A percentile compares a stretch with the other conserved stretches of the same genome.
Evolutionary conservation across 148 eudicot species (phyloP).

Genomic region (Suaeda aralocaspica): DNA sequence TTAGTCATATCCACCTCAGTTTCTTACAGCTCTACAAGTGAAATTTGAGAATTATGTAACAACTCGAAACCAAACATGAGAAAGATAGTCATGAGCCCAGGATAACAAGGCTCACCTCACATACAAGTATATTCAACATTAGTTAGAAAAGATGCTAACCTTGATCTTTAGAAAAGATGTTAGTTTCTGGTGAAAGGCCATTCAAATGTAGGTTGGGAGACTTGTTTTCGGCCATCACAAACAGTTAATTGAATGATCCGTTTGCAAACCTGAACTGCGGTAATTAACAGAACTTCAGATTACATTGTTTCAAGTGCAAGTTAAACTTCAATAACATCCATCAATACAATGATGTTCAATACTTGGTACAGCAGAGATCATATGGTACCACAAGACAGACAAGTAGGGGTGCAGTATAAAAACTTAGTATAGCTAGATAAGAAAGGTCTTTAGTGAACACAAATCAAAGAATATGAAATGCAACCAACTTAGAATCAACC

Average conservation of each 20-base stretch:
- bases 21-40: neutral
- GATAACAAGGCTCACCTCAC: neutral
- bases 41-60: too few species aligned
- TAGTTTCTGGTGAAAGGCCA: constrained; percentile 8
- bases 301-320: neutral
- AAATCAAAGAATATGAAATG: too few species aligned
- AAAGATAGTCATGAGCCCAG: neutral
- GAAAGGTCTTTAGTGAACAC: too few species aligned
- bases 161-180: constrained; percentile 15
- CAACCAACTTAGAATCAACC: too few species aligned
- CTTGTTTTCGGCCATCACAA: constrained; percentile 19
- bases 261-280: neutral
- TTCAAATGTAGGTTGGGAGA: constrained; percentile 4
- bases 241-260: neutral
- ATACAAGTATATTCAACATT: too few species aligned
- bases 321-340: neutral
- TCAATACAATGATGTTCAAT: neutral
- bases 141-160: constrained; percentile 15
- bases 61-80: neutral
- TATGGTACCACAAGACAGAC: neutral
- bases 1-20: neutral
- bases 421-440: too few species aligned
- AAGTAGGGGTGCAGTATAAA: neutral
- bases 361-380: neutral
- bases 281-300: neutral